A percentile compares a stretch with the other conserved stretches of the same genome.
Evolutionary conservation across 2,329 filamentous ascomycete species (phyloP).

Genomic region (Ceratocystis eucalypticola): DNA sequence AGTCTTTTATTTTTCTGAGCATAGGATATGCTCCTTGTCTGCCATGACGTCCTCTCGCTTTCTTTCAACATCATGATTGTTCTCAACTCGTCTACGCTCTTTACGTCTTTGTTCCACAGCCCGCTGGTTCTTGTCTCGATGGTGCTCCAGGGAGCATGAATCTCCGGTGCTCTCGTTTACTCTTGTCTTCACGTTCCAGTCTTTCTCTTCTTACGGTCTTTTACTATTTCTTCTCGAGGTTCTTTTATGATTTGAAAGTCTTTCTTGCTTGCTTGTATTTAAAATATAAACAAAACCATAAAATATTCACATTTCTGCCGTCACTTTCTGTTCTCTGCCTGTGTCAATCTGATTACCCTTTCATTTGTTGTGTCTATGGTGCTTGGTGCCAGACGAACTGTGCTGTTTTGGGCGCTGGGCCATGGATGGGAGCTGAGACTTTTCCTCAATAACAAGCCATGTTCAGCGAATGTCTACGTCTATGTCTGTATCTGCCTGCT

Average conservation of each 20-base stretch:
- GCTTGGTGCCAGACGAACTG: too few species aligned
- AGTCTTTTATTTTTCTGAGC: neutral
- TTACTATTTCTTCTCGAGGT: neutral
- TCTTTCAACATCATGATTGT: constrained; percentile 2
- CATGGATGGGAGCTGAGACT: too few species aligned
- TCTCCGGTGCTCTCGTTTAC: neutral
- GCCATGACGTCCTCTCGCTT: constrained; percentile 15
- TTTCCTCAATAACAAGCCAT: too few species aligned
- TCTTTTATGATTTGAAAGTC: neutral
- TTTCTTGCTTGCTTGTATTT: neutral
- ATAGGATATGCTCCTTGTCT: neutral
- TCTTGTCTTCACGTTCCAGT: neutral
- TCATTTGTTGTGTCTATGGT: too few species aligned
- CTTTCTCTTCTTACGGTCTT: neutral
- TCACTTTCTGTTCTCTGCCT: too few species aligned
- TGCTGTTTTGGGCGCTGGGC: too few species aligned
- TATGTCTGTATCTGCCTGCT: neutral
- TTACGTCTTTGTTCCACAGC: neutral
- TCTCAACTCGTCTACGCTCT: neutral
- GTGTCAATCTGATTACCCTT: too few species aligned
- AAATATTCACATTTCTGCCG: neutral
- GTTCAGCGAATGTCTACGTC: neutral
- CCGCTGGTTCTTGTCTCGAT: neutral
- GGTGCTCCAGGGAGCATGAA: neutral
- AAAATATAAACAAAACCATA: neutral